phyloP scores from a whole-genome alignment of 73 alveolate genomes.

The Blepharisma stoltei region DNA sequence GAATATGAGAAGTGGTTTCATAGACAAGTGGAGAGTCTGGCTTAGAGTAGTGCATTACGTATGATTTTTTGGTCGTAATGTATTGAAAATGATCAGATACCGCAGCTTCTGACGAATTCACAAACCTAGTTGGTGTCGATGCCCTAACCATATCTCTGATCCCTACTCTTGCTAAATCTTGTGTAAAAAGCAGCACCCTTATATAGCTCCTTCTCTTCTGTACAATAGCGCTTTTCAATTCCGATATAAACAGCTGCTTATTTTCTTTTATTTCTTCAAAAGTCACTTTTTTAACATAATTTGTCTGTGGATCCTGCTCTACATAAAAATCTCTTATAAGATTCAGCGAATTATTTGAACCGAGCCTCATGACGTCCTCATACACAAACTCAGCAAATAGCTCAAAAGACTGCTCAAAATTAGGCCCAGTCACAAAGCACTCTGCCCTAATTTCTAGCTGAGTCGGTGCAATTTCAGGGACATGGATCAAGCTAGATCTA shows the following conservation, averaged over 20 bases:
- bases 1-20: background rate
- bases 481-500: background rate
- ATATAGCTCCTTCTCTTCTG: slow-evolving; percentile 10
- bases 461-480: slow-evolving; percentile 21
- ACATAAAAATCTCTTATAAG: slow-evolving; percentile 8
- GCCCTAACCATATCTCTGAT: slow-evolving; percentile 7
- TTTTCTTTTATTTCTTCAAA: slow-evolving; percentile 15
- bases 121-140: background rate
- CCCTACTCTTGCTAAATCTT: background rate
- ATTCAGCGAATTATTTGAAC: slow-evolving; percentile 19
- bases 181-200: background rate
- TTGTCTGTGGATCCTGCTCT: background rate
- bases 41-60: background rate
- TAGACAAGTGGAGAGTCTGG: background rate
- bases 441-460: slow-evolving; percentile 19
- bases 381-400: slow-evolving; percentile 10
- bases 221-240: slow-evolving; percentile 1
- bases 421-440: background rate
- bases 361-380: slow-evolving; percentile 16
- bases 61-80: background rate
- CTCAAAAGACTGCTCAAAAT: slow-evolving; percentile 15
- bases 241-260: slow-evolving; percentile 8
- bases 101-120: slow-evolving; percentile 3
- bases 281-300: background rate
- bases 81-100: slow-evolving; percentile 23